These are phyloP conservation scores for Coemansia sp. DNA, from an alignment of 371 early-diverging fungal genomes.

Conservation along the genomic window DNA sequence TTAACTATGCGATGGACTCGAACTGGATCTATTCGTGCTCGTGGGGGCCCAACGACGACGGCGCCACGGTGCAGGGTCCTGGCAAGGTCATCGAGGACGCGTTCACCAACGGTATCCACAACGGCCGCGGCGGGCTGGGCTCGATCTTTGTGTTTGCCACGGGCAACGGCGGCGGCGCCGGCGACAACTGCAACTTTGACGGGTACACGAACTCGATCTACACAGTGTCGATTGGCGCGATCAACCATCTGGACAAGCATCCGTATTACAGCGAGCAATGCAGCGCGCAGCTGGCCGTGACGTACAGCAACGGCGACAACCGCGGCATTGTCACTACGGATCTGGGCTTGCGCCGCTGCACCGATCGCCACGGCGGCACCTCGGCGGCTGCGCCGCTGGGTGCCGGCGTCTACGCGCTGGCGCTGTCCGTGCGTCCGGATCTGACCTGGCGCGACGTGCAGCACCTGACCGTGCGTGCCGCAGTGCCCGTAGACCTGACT, in stretches of 20 bases:
- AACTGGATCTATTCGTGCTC: conserved; percentile 93
- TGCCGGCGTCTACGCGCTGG: conserved; percentile 91
- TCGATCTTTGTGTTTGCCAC: conserved; percentile 92
- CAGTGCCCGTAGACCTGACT: conserved; percentile 66
- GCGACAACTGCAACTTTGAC: conserved; percentile 95
- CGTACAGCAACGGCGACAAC: conserved; percentile 81
- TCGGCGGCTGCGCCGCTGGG: conserved; percentile 97
- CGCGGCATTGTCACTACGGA: conserved; percentile 87
- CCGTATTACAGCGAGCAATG: conserved; percentile 91
- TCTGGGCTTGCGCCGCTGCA: conserved; percentile 68
- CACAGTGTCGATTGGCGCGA: conserved; percentile 90
- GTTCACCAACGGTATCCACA: conserved; percentile 74
- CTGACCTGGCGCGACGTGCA: conserved; percentile 92
- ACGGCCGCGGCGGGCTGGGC: conserved; percentile 85
- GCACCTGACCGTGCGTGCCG: conserved; percentile 76
- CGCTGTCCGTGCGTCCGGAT: conserved; percentile 81
- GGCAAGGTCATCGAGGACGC: conserved; percentile 76
- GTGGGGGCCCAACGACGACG: conserved; percentile 96
- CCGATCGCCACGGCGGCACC: conserved; percentile 86
- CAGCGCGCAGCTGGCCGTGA: conserved; percentile 83
- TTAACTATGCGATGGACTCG: conserved; percentile 80
- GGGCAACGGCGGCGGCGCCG: conserved; percentile 83
- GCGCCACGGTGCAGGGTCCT: conserved; percentile 85
- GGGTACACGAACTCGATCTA: conserved; percentile 96
- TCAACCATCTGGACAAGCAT: conserved; percentile 70